These are phyloP conservation scores for Candida loeiensis DNA, from an alignment of 805 yeast genomes.

Conservation along the genomic window DNA sequence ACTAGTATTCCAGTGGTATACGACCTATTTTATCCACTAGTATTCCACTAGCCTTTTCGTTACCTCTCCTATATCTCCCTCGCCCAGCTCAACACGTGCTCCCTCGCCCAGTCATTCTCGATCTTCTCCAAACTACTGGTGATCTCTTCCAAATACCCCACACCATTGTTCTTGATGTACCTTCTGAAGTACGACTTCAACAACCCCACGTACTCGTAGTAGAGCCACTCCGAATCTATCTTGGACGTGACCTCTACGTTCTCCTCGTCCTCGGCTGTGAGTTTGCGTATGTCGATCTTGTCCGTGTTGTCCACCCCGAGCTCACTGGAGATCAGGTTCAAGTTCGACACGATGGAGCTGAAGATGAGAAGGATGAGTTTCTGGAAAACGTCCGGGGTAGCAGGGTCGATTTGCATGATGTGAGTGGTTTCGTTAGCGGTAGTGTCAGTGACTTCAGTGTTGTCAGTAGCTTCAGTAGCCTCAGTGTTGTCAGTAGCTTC, in stretches of 20 bases:
- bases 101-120: constrained; percentile 20
- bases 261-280: constrained; percentile 24
- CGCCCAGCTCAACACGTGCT: constrained; percentile 21
- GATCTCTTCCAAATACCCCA: constrained; percentile 16
- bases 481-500: too few relatives aligned
- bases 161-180: constrained; percentile 16
- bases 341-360: constrained; percentile 25
- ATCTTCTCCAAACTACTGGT: constrained; percentile 16
- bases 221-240: constrained; percentile 39
- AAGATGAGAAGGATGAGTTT: constrained; percentile 20
- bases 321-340: constrained; percentile 22
- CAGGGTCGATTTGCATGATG: background rate
- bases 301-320: constrained; percentile 16
- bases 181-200: constrained; percentile 37
- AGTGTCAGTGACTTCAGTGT: background rate
- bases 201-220: constrained; percentile 40
- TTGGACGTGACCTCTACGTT: constrained; percentile 21
- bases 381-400: constrained; percentile 14
- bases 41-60: too few relatives aligned
- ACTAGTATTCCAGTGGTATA: too few relatives aligned
- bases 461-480: background rate
- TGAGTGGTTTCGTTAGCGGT: background rate
- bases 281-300: constrained; percentile 21
- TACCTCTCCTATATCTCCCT: constrained; percentile 12
- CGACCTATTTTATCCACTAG: background rate